Percentiles rank a stretch among this genome's conserved stretches.
Conservation (phyloP, 2,329 filamentous ascomycete species). For the Paecilomyces dactylethromorphus region DNA sequence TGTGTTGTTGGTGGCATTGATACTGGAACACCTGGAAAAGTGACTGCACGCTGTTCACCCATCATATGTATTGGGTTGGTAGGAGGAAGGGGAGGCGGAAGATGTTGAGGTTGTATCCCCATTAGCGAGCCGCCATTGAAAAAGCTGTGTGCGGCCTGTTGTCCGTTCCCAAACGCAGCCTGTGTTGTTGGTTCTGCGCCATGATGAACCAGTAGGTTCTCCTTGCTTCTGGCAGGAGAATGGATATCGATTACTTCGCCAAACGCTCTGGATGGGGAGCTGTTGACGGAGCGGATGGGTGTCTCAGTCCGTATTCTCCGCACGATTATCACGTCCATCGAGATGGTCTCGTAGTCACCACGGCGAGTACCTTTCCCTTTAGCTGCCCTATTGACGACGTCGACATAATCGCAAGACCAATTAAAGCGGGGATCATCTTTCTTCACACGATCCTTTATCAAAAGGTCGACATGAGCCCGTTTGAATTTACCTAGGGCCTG, state of each 20-base stretch:
- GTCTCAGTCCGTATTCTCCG: constrained; percentile 16
- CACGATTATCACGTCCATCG: constrained; percentile 29
- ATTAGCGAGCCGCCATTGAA: neutral
- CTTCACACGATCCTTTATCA: constrained; percentile 26
- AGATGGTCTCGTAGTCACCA: constrained; percentile 23
- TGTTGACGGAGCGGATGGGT: constrained; percentile 1
- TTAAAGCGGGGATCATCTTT: constrained; percentile 21
- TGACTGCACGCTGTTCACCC: neutral
- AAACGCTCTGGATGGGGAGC: constrained; percentile 6
- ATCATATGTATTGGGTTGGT: neutral
- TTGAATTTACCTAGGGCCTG: constrained; percentile 19
- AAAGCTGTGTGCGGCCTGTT: neutral
- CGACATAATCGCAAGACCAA: constrained; percentile 33
- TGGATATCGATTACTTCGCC: constrained; percentile 11
- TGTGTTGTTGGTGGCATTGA: neutral
- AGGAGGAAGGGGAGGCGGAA: neutral
- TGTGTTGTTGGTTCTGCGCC: neutral
- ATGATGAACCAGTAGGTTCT: neutral
- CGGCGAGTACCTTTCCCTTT: constrained; percentile 20
- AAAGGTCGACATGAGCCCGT: constrained; percentile 25
- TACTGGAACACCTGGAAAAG: neutral
- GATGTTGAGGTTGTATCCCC: neutral
- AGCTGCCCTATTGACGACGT: constrained; percentile 19
- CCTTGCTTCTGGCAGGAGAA: neutral
- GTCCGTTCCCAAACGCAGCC: neutral